Evolutionary conservation across 2,329 filamentous ascomycete genomes (phyloP).

Genomic region (Alternaria triticimaculans): DNA sequence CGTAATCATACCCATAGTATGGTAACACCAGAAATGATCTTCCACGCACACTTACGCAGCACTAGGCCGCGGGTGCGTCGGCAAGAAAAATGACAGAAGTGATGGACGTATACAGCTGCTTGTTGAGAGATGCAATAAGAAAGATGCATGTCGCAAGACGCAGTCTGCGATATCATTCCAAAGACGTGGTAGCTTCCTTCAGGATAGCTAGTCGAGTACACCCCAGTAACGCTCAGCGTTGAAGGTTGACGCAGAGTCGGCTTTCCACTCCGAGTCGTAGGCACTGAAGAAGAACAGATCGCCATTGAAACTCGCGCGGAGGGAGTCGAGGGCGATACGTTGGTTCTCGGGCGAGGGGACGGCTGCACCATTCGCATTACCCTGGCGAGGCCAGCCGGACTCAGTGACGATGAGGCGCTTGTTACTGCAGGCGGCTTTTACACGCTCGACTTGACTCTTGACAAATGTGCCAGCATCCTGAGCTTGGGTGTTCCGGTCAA

Average conservation of each 20-base stretch:
- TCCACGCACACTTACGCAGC: constrained; percentile 17
- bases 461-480: constrained; percentile 72
- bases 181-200: not conserved
- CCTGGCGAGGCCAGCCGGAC: constrained; percentile 81
- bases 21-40: constrained; percentile 32
- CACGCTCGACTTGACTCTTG: constrained; percentile 58
- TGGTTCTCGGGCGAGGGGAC: constrained; percentile 74
- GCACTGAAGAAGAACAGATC: constrained; percentile 77
- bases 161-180: not conserved
- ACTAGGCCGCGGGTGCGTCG: constrained; percentile 19
- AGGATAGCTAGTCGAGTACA: constrained; percentile 25
- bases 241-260: constrained; percentile 66
- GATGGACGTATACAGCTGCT: constrained; percentile 18
- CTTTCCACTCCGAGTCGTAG: constrained; percentile 83
- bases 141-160: constrained; percentile 2
- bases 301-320: constrained; percentile 65
- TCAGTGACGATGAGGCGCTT: constrained; percentile 79
- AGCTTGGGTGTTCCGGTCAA: constrained; percentile 69
- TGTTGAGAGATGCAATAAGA: constrained; percentile 3
- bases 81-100: constrained; percentile 21
- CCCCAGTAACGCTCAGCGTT: constrained; percentile 82
- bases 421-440: constrained; percentile 56
- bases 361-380: constrained; percentile 69
- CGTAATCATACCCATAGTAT: constrained; percentile 20
- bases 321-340: constrained; percentile 66